phyloP scores from a whole-genome alignment of 2,329 filamentous ascomycete genomes.

The Colletotrichum liaoningense region DNA sequence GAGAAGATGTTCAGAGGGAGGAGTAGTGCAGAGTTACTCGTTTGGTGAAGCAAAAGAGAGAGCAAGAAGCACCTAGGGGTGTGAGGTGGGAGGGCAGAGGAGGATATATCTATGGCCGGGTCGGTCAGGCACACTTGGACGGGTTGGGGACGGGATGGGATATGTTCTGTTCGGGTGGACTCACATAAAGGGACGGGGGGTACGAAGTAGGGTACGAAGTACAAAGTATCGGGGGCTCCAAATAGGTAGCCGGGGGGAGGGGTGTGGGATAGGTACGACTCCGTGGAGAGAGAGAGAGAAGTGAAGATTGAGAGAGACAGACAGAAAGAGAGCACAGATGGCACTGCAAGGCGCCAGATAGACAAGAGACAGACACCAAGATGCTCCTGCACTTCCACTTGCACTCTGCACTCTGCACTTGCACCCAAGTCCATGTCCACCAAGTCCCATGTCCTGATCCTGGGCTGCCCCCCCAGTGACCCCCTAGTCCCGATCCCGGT shows the following conservation, averaged over 20 bases:
- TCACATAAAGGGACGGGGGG: slow-evolving; percentile 25
- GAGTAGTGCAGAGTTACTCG: neutral
- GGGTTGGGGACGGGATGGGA: slow-evolving; percentile 13
- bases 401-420: neutral
- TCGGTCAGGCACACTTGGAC: slow-evolving; percentile 21
- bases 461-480: slow-evolving; percentile 11
- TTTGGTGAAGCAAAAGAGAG: neutral
- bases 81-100: slow-evolving; percentile 22
- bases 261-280: neutral
- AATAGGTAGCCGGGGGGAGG: slow-evolving; percentile 11
- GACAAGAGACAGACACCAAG: slow-evolving; percentile 23
- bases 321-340: slow-evolving; percentile 19
- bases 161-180: slow-evolving; percentile 13
- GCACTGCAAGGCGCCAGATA: slow-evolving; percentile 28
- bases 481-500: slow-evolving; percentile 27
- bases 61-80: neutral
- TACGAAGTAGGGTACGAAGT: neutral
- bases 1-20: neutral
- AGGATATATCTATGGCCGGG: slow-evolving; percentile 34
- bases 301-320: neutral
- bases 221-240: slow-evolving; percentile 22
- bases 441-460: slow-evolving; percentile 16
- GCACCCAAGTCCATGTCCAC: slow-evolving; percentile 4
- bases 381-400: neutral
- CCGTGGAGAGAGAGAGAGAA: neutral